Evolutionary conservation across 495 filamentous ascomycete species (phyloP).

Genomic region (Daldinia grandis): DNA sequence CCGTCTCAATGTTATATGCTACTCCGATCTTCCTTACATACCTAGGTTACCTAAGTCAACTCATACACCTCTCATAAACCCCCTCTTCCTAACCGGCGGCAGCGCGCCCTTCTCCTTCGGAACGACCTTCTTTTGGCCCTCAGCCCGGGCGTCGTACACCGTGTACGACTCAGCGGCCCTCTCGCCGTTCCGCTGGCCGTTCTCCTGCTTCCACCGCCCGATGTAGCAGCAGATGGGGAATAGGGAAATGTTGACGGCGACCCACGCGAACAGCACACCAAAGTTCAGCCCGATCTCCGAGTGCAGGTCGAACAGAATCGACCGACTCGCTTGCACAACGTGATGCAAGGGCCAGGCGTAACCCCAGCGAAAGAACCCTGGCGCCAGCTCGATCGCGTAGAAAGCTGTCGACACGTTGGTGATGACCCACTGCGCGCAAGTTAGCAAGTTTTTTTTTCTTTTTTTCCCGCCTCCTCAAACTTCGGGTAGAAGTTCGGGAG

Average conservation of each 20-base stretch:
- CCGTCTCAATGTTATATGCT: not conserved
- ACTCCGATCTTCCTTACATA: constrained; percentile 3
- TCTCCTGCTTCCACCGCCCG: constrained; percentile 66
- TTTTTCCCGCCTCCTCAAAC: not conserved
- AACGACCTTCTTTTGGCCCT: constrained; percentile 31
- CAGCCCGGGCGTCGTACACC: constrained; percentile 25
- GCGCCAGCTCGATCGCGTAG: constrained; percentile 67
- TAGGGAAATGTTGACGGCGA: constrained; percentile 60
- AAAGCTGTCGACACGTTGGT: constrained; percentile 73
- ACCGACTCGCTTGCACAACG: constrained; percentile 69
- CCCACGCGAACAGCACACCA: constrained; percentile 70
- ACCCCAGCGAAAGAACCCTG: constrained; percentile 71
- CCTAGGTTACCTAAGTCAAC: not conserved
- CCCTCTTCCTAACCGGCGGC: constrained; percentile 36
- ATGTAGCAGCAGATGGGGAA: constrained; percentile 70
- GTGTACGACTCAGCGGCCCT: constrained; percentile 22
- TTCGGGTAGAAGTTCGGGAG: not conserved
- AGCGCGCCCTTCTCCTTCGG: constrained; percentile 35
- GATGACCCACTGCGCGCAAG: constrained; percentile 65
- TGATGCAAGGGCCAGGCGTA: constrained; percentile 77
- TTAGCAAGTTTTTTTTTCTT: not conserved
- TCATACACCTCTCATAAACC: constrained; percentile 32
- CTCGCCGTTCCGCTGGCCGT: constrained; percentile 43
- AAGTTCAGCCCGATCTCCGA: constrained; percentile 71
- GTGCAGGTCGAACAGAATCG: constrained; percentile 70